Conservation (phyloP, 192 early-diverging fungal species). For the Endogone sp. region DNA sequence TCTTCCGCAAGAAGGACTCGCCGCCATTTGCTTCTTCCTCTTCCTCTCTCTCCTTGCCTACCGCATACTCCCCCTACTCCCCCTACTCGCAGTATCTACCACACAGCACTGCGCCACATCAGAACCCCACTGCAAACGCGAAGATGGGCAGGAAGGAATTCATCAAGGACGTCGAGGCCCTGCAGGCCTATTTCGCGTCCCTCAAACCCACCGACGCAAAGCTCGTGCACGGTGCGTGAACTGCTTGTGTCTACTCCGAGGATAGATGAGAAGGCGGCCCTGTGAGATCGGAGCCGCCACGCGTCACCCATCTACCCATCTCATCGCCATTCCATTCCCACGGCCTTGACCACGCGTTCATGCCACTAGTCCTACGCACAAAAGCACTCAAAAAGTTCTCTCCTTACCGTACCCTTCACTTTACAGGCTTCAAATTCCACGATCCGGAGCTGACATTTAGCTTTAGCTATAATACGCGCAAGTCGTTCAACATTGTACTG, state of each 20-base stretch:
- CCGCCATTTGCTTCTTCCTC: neutral
- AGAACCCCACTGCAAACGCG: neutral
- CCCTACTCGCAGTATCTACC: neutral
- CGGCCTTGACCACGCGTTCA: too few species aligned
- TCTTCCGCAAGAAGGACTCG: neutral
- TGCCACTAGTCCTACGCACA: too few species aligned
- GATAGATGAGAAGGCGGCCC: neutral
- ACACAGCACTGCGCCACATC: too few species aligned
- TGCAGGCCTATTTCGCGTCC: slow-evolving; percentile 15
- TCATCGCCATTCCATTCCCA: too few species aligned
- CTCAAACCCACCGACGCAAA: slow-evolving; percentile 9
- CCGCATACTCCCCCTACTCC: neutral
- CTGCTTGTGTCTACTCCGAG: neutral
- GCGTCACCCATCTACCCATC: neutral
- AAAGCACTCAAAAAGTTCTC: too few species aligned
- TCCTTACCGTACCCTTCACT: too few species aligned
- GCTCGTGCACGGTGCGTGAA: slow-evolving; percentile 11
- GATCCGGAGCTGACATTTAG: slow-evolving; percentile 21
- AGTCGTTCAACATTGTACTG: slow-evolving; percentile 15
- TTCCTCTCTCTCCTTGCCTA: neutral
- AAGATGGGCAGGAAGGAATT: slow-evolving; percentile 24
- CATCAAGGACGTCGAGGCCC: slow-evolving; percentile 17
- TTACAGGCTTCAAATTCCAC: slow-evolving; percentile 22
- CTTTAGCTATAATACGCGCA: slow-evolving; percentile 9
- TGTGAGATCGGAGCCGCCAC: neutral